Percentiles rank a stretch among this genome's conserved stretches.
Evolutionary conservation across 768 basidiomycete genomes (phyloP).

Genomic region (Xerocomellus dryophilus): DNA sequence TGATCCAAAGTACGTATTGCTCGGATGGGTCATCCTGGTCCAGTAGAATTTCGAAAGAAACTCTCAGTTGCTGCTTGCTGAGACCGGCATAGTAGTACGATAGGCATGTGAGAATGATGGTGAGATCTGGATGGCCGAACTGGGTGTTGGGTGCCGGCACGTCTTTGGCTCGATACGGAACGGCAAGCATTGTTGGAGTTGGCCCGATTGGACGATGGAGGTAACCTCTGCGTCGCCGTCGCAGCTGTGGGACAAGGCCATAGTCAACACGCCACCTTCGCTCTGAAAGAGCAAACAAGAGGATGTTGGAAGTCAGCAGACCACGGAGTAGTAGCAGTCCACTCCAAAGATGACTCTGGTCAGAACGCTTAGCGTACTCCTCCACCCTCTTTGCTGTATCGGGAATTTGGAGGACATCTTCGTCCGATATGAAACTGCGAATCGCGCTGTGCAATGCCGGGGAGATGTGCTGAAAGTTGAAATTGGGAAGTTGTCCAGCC

Average conservation of each 20-base stretch:
- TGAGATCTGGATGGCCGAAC: slow-evolving; percentile 37
- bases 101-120: slow-evolving; percentile 30
- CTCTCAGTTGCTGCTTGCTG: not conserved
- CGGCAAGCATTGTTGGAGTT: slow-evolving; percentile 24
- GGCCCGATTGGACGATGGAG: not conserved
- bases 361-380: not conserved
- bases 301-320: slow-evolving; percentile 24
- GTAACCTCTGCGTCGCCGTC: too few relatives aligned
- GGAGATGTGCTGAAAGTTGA: slow-evolving; percentile 6
- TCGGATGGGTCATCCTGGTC: not conserved
- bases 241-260: slow-evolving; percentile 13
- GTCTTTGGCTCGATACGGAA: slow-evolving; percentile 38
- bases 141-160: slow-evolving; percentile 29
- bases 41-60: not conserved
- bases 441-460: not conserved
- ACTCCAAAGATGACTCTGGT: not conserved
- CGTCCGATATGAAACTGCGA: slow-evolving; percentile 10
- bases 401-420: not conserved
- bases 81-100: slow-evolving; percentile 31
- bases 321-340: slow-evolving; percentile 26
- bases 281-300: slow-evolving; percentile 25
- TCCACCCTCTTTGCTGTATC: slow-evolving; percentile 3
- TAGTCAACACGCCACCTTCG: slow-evolving; percentile 35
- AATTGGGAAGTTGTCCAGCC: slow-evolving; percentile 5
- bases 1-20: slow-evolving; percentile 1